Evolutionary conservation across 2,329 filamentous ascomycete genomes (phyloP).

Genomic region (Coniochaeta sp.): DNA sequence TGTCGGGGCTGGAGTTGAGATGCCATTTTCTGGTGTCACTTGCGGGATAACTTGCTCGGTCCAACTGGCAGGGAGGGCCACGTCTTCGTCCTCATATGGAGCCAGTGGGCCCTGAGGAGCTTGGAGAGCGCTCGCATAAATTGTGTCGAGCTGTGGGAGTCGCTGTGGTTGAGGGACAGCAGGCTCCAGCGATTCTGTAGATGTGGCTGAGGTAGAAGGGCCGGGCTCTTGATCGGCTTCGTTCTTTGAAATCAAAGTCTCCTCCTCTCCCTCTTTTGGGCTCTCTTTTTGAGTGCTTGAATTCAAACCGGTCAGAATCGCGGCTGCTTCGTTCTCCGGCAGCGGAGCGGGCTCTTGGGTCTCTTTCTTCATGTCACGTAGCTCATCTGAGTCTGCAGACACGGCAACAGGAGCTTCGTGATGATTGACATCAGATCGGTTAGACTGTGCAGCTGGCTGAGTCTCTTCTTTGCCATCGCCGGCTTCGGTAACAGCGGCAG

Average conservation of each 20-base stretch:
- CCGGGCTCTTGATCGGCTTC: neutral
- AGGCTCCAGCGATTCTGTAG: neutral
- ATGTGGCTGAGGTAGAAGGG: neutral
- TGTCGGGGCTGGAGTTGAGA: conserved; percentile 5
- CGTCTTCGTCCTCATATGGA: conserved; percentile 14
- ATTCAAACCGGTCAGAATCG: neutral
- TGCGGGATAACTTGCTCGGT: conserved; percentile 13
- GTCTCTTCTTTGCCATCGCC: neutral
- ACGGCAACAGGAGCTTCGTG: neutral
- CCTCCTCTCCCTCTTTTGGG: neutral
- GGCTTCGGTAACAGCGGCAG: neutral
- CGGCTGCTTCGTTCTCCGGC: neutral
- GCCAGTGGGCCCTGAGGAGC: conserved; percentile 8
- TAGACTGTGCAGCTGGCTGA: neutral
- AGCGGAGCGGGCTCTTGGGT: neutral
- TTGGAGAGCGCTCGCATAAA: conserved; percentile 9
- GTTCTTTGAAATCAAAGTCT: neutral
- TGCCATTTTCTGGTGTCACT: conserved; percentile 3
- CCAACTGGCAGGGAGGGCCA: conserved; percentile 12
- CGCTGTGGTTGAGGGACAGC: conserved; percentile 7
- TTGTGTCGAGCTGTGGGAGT: conserved; percentile 6
- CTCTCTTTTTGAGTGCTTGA: neutral
- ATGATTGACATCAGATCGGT: neutral
- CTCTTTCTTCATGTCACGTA: neutral
- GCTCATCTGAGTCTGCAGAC: neutral